Percentiles rank a stretch among this genome's conserved stretches.
phyloP scores from a whole-genome alignment of 2,329 filamentous ascomycete species.

The Curvularia lunata region DNA sequence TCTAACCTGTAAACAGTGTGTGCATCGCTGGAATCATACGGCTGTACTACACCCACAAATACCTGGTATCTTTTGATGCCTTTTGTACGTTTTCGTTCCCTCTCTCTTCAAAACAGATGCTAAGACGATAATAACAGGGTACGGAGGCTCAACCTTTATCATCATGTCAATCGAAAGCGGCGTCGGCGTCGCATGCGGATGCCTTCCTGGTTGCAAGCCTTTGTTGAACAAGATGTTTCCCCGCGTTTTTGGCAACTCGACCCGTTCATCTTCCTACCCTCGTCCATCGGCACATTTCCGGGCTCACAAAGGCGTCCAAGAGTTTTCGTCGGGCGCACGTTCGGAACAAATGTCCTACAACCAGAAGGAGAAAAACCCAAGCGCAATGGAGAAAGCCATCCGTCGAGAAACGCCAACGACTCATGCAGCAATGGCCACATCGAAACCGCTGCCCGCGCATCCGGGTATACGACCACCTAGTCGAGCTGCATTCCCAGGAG shows the following conservation, averaged over 20 bases:
- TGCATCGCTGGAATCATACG: conserved; percentile 41
- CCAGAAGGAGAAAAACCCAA: conserved; percentile 1
- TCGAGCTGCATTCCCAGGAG: conserved; percentile 7
- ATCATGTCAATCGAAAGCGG: conserved; percentile 38
- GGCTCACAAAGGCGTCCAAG: conserved; percentile 1
- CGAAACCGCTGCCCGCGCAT: conserved; percentile 4
- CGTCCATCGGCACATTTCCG: conserved; percentile 10
- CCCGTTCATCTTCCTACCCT: conserved; percentile 15
- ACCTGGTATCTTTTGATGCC: conserved; percentile 34
- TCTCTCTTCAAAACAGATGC: not conserved
- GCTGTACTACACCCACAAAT: conserved; percentile 38
- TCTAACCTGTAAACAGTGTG: conserved; percentile 36
- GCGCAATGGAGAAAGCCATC: not conserved
- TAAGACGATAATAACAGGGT: conserved; percentile 18
- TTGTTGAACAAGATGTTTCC: conserved; percentile 37
- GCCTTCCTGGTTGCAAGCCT: conserved; percentile 43
- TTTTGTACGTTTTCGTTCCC: conserved; percentile 31
- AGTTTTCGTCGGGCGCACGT: not conserved
- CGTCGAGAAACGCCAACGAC: not conserved
- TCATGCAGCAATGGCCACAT: not conserved
- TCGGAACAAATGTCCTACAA: conserved; percentile 7
- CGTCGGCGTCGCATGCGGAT: conserved; percentile 42
- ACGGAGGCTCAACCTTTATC: conserved; percentile 36
- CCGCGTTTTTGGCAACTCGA: conserved; percentile 29
- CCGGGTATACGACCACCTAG: conserved; percentile 11